Evolutionary conservation across 2,329 filamentous ascomycete genomes (phyloP), one percentile per base, ranked within the genome.

Genomic region (Hymenoscyphus fraxineus): DNA sequence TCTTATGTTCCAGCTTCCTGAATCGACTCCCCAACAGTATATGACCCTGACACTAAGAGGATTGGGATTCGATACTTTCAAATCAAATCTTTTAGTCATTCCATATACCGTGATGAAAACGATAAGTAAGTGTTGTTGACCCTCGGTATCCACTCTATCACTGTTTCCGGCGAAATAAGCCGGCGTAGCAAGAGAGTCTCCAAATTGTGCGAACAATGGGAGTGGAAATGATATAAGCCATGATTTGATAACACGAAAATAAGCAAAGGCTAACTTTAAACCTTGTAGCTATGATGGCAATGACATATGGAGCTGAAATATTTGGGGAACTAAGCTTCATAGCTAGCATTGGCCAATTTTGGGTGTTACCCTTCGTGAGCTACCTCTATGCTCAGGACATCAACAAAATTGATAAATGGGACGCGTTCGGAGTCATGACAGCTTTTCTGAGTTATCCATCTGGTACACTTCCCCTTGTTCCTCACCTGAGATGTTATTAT

Each of bases 31-130:
- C 10, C 57, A 59, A 9, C n/a, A 55, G 10, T 73, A 73, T 44
- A 54, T 73, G 13, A 72, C 72, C 2, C 47, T 72, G 3, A 71
- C 68, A 6, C 62, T 71, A 3, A 71, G 69, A 63, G 60, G 62
- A 9, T 63, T 73, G 27, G 71, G 72, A 2, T 73, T 72, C 59
- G 63, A 40, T 32, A 71, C 80, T 6, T 81, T 83, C 66, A 69
- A 80, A 3, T 77, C 80, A 47, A 82, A 80, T 41, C 72, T 82
- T 1, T 75, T 82, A 16, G 76, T 76, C 5, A 81, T 81, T 41
- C 79, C 80, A n/a, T 76, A 75, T 0, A 80, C 66, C 74, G 80
- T 65, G 59, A 80, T 60, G 77, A 77, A 67, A n/a, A 65, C 64
- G 3, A 56, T 70, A 39, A 69, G 44, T 51, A 51, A 12, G 44